A percentile compares a stretch with the other conserved stretches of the same genome.
phyloP scores from a whole-genome alignment of 768 basidiomycete species.

The Amyloporia xantha region DNA sequence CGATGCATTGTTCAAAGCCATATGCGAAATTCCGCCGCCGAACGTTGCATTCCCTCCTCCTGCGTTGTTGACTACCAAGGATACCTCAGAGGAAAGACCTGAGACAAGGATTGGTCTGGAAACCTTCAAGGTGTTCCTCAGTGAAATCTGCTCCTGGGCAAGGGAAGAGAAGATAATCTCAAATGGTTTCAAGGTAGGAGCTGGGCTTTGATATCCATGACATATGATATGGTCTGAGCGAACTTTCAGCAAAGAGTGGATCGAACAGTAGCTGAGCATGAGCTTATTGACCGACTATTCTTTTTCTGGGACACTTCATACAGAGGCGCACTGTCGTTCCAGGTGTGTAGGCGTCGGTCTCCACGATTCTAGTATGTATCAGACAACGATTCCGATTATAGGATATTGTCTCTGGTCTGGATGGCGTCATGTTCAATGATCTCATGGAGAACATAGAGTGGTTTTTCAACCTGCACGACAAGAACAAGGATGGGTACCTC shows the following conservation, averaged over 20 bases:
- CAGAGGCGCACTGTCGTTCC: constrained; percentile 82
- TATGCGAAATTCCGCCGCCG: constrained; percentile 67
- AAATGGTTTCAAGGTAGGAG: constrained; percentile 80
- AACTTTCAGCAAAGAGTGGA: constrained; percentile 71
- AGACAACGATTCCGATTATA: constrained; percentile 24
- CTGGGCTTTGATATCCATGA: constrained; percentile 1
- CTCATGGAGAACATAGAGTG: constrained; percentile 98
- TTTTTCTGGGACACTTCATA: constrained; percentile 88
- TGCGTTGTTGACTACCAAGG: constrained; percentile 48
- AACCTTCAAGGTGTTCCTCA: constrained; percentile 87
- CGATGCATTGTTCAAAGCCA: constrained; percentile 82
- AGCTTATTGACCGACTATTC: constrained; percentile 89
- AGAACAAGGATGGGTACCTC: constrained; percentile 91
- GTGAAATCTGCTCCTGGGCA: constrained; percentile 93
- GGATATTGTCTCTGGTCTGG: constrained; percentile 86
- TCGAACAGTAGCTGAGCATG: constrained; percentile 89
- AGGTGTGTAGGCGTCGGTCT: constrained; percentile 50
- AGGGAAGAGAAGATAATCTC: constrained; percentile 86
- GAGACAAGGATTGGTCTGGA: constrained; percentile 84
- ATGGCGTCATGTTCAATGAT: constrained; percentile 92
- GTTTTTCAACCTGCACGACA: constrained; percentile 96
- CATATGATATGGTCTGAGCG: not conserved
- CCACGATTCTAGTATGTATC: not conserved
- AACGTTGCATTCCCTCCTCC: constrained; percentile 39
- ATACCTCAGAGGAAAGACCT: constrained; percentile 60